Conservation (phyloP, 2,329 filamentous ascomycete species). For the Aspergillus quadrilineatus region DNA sequence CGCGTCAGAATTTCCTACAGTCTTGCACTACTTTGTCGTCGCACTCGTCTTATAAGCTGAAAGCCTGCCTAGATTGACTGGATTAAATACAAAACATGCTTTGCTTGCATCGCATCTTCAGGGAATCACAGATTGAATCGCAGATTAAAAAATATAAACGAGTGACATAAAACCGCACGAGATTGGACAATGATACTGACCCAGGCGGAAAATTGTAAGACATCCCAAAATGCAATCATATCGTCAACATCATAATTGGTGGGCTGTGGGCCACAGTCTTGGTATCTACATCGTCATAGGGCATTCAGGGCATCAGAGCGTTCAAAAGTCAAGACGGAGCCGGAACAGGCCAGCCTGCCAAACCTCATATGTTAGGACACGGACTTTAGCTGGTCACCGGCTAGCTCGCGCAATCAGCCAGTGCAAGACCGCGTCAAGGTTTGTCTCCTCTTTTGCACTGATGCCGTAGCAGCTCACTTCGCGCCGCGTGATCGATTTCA, state of each 20-base stretch:
- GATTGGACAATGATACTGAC: conserved; percentile 1
- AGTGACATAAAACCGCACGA: neutral
- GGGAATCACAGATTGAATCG: conserved; percentile 2
- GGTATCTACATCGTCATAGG: conserved; percentile 18
- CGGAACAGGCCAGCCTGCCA: conserved; percentile 10
- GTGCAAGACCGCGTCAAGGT: conserved; percentile 92
- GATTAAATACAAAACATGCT: neutral
- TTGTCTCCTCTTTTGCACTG: conserved; percentile 97
- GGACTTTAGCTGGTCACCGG: conserved; percentile 51
- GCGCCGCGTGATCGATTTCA: conserved; percentile 83
- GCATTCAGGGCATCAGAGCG: neutral
- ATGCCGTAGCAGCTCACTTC: conserved; percentile 99
- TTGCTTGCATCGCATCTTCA: neutral
- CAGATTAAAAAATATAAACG: neutral
- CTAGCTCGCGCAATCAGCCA: conserved; percentile 91
- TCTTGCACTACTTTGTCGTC: too few relatives aligned
- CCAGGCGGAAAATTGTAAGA: conserved; percentile 12
- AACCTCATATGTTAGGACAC: neutral
- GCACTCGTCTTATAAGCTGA: neutral
- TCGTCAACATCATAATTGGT: conserved; percentile 55
- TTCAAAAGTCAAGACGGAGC: conserved; percentile 12
- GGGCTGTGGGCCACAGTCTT: conserved; percentile 35
- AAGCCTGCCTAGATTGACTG: neutral
- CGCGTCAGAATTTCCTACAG: too few relatives aligned
- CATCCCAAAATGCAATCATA: conserved; percentile 23